These are phyloP conservation scores for Fusarium neocosmosporiellum DNA, from an alignment of 2,329 filamentous ascomycete genomes.

Conservation along the genomic window DNA sequence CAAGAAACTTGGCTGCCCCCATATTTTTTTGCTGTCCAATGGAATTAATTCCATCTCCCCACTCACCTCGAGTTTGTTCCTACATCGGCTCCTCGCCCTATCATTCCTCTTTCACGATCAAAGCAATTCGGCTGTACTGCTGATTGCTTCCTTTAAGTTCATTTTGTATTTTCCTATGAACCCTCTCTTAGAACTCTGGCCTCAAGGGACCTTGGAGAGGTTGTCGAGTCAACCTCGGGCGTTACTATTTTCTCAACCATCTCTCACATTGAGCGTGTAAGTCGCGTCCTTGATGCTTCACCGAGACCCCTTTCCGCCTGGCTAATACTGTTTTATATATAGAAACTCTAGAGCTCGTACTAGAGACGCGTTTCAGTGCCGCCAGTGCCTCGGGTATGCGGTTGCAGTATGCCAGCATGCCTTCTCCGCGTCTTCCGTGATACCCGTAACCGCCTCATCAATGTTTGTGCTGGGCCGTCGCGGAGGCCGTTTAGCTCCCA, in stretches of 20 bases:
- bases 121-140: background rate
- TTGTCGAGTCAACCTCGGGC: background rate
- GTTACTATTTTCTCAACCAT: background rate
- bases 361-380: background rate
- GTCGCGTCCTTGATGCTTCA: background rate
- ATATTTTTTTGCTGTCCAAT: background rate
- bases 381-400: constrained; percentile 18
- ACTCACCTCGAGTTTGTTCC: background rate
- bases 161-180: background rate
- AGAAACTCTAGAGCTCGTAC: background rate
- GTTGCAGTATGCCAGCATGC: constrained; percentile 41
- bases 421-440: constrained; percentile 24
- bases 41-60: background rate
- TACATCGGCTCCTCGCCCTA: background rate
- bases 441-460: constrained; percentile 15
- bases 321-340: background rate
- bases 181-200: background rate
- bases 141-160: background rate
- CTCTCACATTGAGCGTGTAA: constrained; percentile 9
- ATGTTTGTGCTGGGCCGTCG: background rate
- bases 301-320: background rate
- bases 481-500: constrained; percentile 37
- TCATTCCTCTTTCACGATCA: background rate
- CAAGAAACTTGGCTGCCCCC: background rate
- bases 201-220: background rate